These are phyloP conservation scores for Penicillium vulpinum DNA, from an alignment of 2,329 filamentous ascomycete genomes.

Conservation along the genomic window DNA sequence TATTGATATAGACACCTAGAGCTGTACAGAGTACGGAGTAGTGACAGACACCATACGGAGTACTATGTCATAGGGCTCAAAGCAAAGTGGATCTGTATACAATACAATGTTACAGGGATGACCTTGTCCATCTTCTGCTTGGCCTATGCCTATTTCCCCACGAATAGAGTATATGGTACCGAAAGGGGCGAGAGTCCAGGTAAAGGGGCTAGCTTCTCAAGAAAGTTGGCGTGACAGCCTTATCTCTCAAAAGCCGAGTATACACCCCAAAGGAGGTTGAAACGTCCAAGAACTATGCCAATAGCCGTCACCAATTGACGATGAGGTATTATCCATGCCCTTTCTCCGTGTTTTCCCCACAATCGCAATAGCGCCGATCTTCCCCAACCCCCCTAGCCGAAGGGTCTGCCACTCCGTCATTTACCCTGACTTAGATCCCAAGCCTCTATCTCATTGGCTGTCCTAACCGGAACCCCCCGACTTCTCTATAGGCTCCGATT, in stretches of 20 bases:
- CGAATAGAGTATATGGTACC: too few relatives aligned
- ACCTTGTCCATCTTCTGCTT: background rate
- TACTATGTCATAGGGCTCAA: background rate
- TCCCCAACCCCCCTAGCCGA: background rate
- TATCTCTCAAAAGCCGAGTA: slow-evolving; percentile 1
- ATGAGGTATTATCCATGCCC: background rate
- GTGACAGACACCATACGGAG: too few relatives aligned
- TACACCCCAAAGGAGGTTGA: background rate
- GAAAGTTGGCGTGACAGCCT: background rate
- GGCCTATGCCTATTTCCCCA: background rate
- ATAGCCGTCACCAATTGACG: background rate
- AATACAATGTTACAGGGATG: too few relatives aligned
- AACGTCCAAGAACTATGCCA: background rate
- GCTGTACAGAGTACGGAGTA: too few relatives aligned
- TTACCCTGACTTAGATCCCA: background rate
- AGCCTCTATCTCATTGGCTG: background rate
- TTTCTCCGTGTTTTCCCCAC: slow-evolving; percentile 2
- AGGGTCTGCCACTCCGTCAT: background rate
- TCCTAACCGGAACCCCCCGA: background rate
- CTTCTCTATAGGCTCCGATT: background rate
- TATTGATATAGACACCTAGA: too few relatives aligned
- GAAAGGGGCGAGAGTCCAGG: too few relatives aligned
- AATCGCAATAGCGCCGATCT: slow-evolving; percentile 2
- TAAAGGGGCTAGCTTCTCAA: background rate
- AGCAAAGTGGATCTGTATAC: background rate